Evolutionary conservation across 1,139 yeast species (phyloP).

Genomic region (Arxiozyma bovina): DNA sequence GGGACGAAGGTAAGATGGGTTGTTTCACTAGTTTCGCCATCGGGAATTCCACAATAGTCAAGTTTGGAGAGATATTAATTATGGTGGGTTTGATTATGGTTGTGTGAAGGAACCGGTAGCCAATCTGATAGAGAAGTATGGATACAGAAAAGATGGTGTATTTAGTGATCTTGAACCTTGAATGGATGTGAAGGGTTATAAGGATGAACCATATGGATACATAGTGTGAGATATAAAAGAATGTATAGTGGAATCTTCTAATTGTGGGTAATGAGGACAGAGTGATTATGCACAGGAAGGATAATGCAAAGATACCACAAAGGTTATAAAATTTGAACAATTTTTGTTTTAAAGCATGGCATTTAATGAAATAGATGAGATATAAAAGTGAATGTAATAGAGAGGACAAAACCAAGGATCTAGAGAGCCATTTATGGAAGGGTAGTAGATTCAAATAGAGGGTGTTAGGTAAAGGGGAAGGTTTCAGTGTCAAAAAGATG

Average conservation of each 20-base stretch:
- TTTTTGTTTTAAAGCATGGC: constrained; percentile 40
- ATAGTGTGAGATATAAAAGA: constrained; percentile 63
- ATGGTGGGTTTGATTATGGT: constrained; percentile 34
- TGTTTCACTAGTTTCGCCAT: constrained; percentile 19
- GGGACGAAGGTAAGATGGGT: constrained; percentile 43
- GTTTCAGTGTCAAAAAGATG: constrained; percentile 52
- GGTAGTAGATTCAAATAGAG: constrained; percentile 49
- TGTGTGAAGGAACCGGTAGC: constrained; percentile 34
- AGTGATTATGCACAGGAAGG: constrained; percentile 38
- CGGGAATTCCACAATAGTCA: constrained; percentile 42
- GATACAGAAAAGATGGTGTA: constrained; percentile 40
- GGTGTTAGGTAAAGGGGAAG: constrained; percentile 47
- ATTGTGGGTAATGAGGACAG: constrained; percentile 50
- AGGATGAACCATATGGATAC: constrained; percentile 58
- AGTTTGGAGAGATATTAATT: constrained; percentile 38
- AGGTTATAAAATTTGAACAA: constrained; percentile 43
- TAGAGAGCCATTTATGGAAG: constrained; percentile 74
- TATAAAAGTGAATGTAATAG: constrained; percentile 42
- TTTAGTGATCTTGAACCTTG: constrained; percentile 62
- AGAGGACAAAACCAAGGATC: constrained; percentile 48
- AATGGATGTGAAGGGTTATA: constrained; percentile 54
- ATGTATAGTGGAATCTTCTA: constrained; percentile 45
- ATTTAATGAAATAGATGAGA: constrained; percentile 40
- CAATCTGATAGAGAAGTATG: constrained; percentile 40
- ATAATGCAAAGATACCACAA: constrained; percentile 51